Conservation (phyloP, 2,329 filamentous ascomycete species). For the Furcasterigmium sp. region DNA sequence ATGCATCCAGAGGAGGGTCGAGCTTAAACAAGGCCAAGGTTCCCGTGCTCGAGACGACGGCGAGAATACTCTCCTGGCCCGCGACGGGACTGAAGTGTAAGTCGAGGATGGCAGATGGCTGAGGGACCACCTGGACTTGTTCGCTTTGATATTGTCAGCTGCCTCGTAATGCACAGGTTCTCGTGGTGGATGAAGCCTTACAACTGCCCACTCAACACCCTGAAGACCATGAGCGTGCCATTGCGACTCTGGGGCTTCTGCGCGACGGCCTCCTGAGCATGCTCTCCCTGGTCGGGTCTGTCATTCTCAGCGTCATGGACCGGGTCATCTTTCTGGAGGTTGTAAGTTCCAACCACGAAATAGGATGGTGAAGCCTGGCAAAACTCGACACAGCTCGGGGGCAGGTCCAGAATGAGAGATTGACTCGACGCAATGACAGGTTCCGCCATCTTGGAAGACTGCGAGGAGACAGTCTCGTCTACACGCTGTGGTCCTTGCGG, state of each 20-base stretch:
- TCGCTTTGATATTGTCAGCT: neutral
- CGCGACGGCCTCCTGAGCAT: constrained; percentile 15
- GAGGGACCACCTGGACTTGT: constrained; percentile 28
- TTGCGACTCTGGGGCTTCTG: constrained; percentile 57
- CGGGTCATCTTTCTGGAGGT: constrained; percentile 51
- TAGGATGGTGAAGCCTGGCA: constrained; percentile 56
- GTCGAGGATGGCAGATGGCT: constrained; percentile 75
- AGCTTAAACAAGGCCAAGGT: constrained; percentile 60
- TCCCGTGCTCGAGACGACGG: constrained; percentile 73
- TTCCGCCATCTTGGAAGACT: too few species aligned
- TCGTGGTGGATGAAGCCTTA: constrained; percentile 33
- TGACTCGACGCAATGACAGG: constrained; percentile 33
- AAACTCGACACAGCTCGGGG: constrained; percentile 76
- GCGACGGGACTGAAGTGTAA: constrained; percentile 67
- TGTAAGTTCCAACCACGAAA: constrained; percentile 82
- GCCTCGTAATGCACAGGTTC: neutral
- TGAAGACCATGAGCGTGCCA: constrained; percentile 68
- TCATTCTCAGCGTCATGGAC: neutral
- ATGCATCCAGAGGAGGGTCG: constrained; percentile 26
- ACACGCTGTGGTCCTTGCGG: too few species aligned
- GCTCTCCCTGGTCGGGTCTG: constrained; percentile 2
- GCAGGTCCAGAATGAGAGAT: constrained; percentile 55
- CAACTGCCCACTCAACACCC: constrained; percentile 46
- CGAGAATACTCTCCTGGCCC: constrained; percentile 50
- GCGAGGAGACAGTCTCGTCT: too few species aligned